These are phyloP conservation scores for Tetradesmus obliquus DNA, from an alignment of 139 green algal genomes.

Conservation along the genomic window DNA sequence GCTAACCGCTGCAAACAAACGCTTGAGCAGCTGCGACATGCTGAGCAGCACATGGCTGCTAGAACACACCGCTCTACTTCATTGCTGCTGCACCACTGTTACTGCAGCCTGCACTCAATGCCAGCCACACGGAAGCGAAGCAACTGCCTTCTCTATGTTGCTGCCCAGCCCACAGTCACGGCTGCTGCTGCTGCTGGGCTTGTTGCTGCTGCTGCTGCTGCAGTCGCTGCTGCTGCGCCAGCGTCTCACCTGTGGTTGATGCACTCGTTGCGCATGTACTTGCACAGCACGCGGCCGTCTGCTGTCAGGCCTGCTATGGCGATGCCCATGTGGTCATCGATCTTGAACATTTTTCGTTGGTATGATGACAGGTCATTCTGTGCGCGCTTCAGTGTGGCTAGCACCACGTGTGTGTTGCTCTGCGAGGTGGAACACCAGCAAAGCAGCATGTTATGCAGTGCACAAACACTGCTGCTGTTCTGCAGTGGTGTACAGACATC, in stretches of 20 bases:
- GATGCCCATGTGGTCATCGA: conserved; percentile 99
- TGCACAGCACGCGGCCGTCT: conserved; percentile 93
- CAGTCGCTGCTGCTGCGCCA: neutral
- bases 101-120: too few relatives aligned
- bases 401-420: conserved; percentile 90
- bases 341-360: conserved; percentile 95
- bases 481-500: neutral
- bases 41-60: neutral
- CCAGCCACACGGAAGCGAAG: neutral
- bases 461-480: neutral
- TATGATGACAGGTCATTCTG: conserved; percentile 92
- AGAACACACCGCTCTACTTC: neutral
- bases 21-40: too few relatives aligned
- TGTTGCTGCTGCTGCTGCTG: neutral
- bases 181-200: neutral
- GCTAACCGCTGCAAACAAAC: too few relatives aligned
- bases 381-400: conserved; percentile 93
- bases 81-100: too few relatives aligned
- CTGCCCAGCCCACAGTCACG: neutral
- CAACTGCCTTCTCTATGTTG: neutral
- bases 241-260: conserved; percentile 88
- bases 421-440: conserved; percentile 44
- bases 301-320: conserved; percentile 94
- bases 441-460: neutral
- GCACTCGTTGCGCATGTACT: conserved; percentile 98